Evolutionary conservation across 2,329 filamentous ascomycete species (phyloP), one percentile per base, ranked within the genome.

Genomic region (Nothopassalora personata): DNA sequence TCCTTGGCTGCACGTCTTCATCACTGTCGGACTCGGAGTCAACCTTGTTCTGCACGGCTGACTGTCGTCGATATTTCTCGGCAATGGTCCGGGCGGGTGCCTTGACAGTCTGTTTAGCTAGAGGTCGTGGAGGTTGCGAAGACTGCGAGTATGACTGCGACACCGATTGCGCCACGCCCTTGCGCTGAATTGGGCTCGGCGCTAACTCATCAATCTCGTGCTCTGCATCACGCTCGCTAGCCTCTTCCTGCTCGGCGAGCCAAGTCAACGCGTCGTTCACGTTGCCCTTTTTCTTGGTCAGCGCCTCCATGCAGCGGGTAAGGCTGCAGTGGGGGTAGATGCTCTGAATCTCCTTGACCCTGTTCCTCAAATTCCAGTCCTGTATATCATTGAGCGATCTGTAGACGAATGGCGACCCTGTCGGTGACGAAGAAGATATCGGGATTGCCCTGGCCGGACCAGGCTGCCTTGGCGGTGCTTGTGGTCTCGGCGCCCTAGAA

Each of bases 31-130:
- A 61, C 27, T 63, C 61, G 10, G 66, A 61, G 19, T 61, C 60
- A 4, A 55, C 53, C 4, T 53, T 56, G 27, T 56, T 48, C 11
- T 69, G 70, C 18, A 62, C 57, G 0, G 57, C 58, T 34, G 45
- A 46, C 10, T 19, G 10, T 19, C 43, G 51, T 13, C 57, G 64
- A 56, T 73, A 74, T 56, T 69, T 71, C 58, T 74, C 69, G 7
- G 82, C 79, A 58, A 89, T 84, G 5, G 76, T 80, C 59, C 79
- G 80, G 13, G 76, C 77, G 5, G 81, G 81, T 10, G 76, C 77
- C 63, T 83, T 82, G 33, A 86, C 76, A 53, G 79, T 76, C 63
- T 83, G 80, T 71, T 81, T 81, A 49, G 80, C 80, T n/a, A 75
- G 74, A 54, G 76, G 73, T 65, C 82, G 64, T 2, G 60, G 36